Base-by-base conservation (phyloP, 495 filamentous ascomycete species). In the Choiromyces venosus region DNA sequence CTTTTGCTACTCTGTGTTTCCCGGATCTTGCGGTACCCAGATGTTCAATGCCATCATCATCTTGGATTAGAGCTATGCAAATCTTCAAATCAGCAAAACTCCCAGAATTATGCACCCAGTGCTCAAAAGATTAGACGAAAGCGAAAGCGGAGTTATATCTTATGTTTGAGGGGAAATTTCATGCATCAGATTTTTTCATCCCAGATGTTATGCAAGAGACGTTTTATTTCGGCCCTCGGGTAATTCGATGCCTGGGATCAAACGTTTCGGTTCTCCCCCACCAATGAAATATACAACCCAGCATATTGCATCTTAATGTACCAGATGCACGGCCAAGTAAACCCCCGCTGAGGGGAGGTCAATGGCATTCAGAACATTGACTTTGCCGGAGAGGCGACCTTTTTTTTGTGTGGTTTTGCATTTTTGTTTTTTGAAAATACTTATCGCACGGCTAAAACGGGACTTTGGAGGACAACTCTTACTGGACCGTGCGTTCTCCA, bases 21-120 rank as follows among this genome's bases (percentile, higher is more conserved):
- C 33, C 25, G 25, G 25, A 61, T 61, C 52, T 61, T 61, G 1
- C 25, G 12, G 52, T 33, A 61, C 25, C 52, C 1, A 33, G 52
- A 61, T 61, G 14, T 12, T 12, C 4, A 61, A 61, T 33, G 52
- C 52, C 52, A 33, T 61, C 52, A 33, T 61, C 52, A 61, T 33
- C 52, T 29, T 61, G 52, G 52, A 33, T 33, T 12, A 61, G 25
- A 61, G 25, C 52, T 33, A 61, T 61, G 52, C 52, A 33, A 61
- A 14, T 61, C 40, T 77, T 77, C 69, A 67, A 77, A 77, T 77
- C 42, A 77, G 74, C 40, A 77, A 66, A 76, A 69, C 37, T 66
- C 65, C 33, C 10, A 61, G 52, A 61, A 33, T 33, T 61, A 29
- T 18, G 52, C 52, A 61, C 25, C 52, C 4, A 33, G 52, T 33